These are phyloP conservation scores for Fusarium kyushuense DNA, from an alignment of 2,329 filamentous ascomycete species.

Conservation along the genomic window DNA sequence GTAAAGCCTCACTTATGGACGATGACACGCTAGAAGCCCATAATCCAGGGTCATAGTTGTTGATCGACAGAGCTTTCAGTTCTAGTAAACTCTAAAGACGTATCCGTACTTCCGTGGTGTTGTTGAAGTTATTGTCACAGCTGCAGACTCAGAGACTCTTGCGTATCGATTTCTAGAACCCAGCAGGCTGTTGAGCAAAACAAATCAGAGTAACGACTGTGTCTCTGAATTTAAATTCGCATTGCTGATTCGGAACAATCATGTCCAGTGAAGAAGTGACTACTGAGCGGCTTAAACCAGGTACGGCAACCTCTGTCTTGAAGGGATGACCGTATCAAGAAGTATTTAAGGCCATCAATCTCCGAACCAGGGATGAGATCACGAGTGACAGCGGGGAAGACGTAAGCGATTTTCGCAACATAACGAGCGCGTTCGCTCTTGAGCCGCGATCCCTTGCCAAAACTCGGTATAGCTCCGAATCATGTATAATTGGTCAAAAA, in stretches of 20 bases:
- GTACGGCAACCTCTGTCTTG: constrained; percentile 16
- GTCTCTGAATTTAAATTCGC: not conserved
- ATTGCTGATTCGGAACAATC: not conserved
- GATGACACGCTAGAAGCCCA: constrained; percentile 24
- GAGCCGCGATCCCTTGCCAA: constrained; percentile 30
- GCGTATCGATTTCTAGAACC: constrained; percentile 27
- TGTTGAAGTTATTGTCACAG: constrained; percentile 15
- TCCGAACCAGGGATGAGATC: constrained; percentile 11
- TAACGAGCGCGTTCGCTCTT: constrained; percentile 26
- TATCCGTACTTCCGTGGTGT: not conserved
- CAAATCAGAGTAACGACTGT: constrained; percentile 7
- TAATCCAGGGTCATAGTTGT: constrained; percentile 32
- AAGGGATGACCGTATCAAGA: constrained; percentile 25
- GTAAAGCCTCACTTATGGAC: constrained; percentile 1
- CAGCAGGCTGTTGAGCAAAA: constrained; percentile 17
- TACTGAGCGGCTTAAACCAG: constrained; percentile 21
- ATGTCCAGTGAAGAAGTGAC: not conserved
- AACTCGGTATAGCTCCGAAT: constrained; percentile 25
- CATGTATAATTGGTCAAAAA: constrained; percentile 19
- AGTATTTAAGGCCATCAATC: constrained; percentile 21
- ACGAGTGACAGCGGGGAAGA: constrained; percentile 25
- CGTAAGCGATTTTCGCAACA: constrained; percentile 35
- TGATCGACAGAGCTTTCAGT: constrained; percentile 29
- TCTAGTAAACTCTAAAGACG: constrained; percentile 3
- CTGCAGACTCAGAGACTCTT: constrained; percentile 8